Percentiles rank a stretch among this genome's conserved stretches.
Evolutionary conservation across 2,329 filamentous ascomycete genomes (phyloP).

Genomic region (Erysiphe pulchra): DNA sequence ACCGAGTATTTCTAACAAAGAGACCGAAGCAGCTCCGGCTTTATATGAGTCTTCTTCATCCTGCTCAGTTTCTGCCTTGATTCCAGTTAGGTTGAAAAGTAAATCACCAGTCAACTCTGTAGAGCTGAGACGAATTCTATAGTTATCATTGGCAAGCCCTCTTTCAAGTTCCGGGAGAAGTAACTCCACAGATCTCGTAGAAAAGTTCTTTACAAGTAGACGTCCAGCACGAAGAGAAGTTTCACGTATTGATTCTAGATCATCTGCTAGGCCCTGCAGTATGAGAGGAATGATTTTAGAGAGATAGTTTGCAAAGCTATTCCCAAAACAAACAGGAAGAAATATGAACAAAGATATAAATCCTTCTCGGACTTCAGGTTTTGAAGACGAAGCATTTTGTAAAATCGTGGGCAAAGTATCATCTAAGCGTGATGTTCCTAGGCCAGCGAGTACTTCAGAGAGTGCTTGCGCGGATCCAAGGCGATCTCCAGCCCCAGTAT

Average conservation of each 20-base stretch:
- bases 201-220: conserved; percentile 94
- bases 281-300: conserved; percentile 91
- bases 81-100: conserved; percentile 90
- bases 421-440: conserved; percentile 78
- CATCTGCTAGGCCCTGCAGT: conserved; percentile 77
- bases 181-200: conserved; percentile 78
- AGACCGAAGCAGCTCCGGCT: conserved; percentile 46
- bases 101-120: conserved; percentile 93
- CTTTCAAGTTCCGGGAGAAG: conserved; percentile 85
- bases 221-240: conserved; percentile 87
- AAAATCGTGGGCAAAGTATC: conserved; percentile 90
- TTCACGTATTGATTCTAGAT: conserved; percentile 87
- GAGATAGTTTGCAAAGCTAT: conserved; percentile 91
- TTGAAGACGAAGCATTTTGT: conserved; percentile 82
- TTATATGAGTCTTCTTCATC: conserved; percentile 64
- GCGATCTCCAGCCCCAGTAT: conserved; percentile 86
- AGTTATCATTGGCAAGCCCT: conserved; percentile 88
- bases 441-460: conserved; percentile 80
- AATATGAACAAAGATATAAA: conserved; percentile 99
- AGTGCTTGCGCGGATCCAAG: conserved; percentile 91
- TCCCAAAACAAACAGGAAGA: conserved; percentile 94
- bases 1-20: conserved; percentile 80
- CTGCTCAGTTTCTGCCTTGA: conserved; percentile 56
- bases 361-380: conserved; percentile 75
- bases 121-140: conserved; percentile 92